These are phyloP conservation scores for Elsinoe fawcettii DNA, from an alignment of 2,329 filamentous ascomycete species.

Conservation along the genomic window DNA sequence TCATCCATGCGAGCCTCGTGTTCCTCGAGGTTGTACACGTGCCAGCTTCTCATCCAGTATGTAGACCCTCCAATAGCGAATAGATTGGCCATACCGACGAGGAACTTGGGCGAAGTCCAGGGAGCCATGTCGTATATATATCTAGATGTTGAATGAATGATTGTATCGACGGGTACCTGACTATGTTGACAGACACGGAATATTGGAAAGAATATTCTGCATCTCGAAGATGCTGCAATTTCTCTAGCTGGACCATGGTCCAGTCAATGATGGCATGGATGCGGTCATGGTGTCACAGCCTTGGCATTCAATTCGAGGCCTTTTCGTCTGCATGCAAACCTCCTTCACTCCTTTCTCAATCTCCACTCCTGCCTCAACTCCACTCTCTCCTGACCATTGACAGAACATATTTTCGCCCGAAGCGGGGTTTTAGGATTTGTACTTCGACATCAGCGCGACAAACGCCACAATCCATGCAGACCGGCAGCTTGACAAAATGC, in stretches of 20 bases:
- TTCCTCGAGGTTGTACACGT: slow-evolving; percentile 40
- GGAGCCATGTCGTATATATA: background rate
- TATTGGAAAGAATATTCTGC: background rate
- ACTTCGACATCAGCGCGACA: background rate
- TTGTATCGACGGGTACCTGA: background rate
- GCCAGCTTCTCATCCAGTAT: slow-evolving; percentile 23
- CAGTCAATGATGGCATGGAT: slow-evolving; percentile 12
- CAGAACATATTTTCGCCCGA: background rate
- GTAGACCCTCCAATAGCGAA: slow-evolving; percentile 19
- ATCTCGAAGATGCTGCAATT: background rate
- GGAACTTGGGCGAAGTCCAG: slow-evolving; percentile 17
- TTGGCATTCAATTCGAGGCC: slow-evolving; percentile 1
- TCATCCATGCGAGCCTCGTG: slow-evolving; percentile 43
- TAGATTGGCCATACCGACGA: slow-evolving; percentile 19
- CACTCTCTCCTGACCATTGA: background rate
- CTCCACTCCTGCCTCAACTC: background rate
- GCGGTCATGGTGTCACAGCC: slow-evolving; percentile 10
- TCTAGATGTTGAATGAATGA: background rate
- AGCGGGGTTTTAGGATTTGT: slow-evolving; percentile 4
- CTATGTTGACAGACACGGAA: background rate
- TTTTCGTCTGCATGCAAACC: background rate
- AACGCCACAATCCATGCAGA: background rate
- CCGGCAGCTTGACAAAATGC: background rate
- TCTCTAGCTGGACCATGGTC: background rate
- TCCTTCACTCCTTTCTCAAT: slow-evolving; percentile 10